Conservation (phyloP, 345 rosid species). For the Atalantia buxifolia region DNA sequence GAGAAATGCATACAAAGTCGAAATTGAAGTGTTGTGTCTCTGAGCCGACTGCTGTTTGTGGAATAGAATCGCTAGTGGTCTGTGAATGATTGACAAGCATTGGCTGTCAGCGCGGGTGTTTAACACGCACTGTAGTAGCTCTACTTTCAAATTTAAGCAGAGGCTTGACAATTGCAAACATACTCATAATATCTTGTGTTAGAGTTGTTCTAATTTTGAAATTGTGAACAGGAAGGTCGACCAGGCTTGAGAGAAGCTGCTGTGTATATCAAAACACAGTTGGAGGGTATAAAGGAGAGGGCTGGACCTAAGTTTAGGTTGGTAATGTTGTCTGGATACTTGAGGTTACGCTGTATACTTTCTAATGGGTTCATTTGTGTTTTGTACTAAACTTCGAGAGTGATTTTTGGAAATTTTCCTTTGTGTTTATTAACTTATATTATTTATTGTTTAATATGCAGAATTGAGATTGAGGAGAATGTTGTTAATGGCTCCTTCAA, state of each 20-base stretch:
- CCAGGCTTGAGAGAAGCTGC: conserved; percentile 88
- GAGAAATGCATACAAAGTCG: not conserved
- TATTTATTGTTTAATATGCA: conserved; percentile 25
- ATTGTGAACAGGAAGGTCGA: conserved; percentile 71
- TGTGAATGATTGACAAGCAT: too few relatives aligned
- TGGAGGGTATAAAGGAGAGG: conserved; percentile 64
- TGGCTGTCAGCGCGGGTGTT: too few relatives aligned
- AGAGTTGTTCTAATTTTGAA: not conserved
- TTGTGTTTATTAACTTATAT: not conserved
- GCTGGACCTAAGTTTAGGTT: conserved; percentile 80
- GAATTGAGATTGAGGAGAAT: conserved; percentile 84
- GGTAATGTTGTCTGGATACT: not conserved
- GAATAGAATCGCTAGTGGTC: too few relatives aligned
- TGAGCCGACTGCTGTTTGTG: too few relatives aligned
- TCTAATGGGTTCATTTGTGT: not conserved
- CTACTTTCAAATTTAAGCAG: too few relatives aligned
- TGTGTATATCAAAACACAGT: conserved; percentile 59
- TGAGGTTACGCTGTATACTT: not conserved
- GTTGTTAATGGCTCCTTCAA: conserved; percentile 81
- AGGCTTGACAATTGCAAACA: too few relatives aligned
- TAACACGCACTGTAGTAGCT: too few relatives aligned
- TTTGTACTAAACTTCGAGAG: not conserved
- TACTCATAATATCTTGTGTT: not conserved
- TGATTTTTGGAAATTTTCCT: not conserved
- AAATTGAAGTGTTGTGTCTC: too few relatives aligned